Percentiles rank a stretch among this genome's conserved stretches.
Conservation (phyloP, 257 asterid genomes). For the Haberlea rhodopensis region DNA sequence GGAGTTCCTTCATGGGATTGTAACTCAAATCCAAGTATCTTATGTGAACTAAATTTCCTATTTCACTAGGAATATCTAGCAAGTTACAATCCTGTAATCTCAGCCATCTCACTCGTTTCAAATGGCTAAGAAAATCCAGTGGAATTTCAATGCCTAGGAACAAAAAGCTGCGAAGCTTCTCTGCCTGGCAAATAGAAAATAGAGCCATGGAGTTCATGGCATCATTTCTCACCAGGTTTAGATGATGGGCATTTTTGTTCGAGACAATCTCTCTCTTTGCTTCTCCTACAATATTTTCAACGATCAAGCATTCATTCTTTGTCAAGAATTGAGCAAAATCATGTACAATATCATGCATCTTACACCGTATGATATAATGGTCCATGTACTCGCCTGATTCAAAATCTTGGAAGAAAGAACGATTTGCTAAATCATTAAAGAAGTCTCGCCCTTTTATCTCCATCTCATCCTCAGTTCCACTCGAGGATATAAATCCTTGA, state of each 20-base stretch:
- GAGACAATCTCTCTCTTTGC: no score
- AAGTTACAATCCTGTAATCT: not conserved
- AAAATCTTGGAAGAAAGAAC: slow-evolving; percentile 31
- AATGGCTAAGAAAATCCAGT: slow-evolving; percentile 1
- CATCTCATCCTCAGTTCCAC: slow-evolving; percentile 9
- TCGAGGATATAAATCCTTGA: slow-evolving; percentile 27
- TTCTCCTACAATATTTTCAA: not conserved
- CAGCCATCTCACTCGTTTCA: slow-evolving; percentile 16
- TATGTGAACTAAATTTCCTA: not conserved
- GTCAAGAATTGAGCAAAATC: slow-evolving; percentile 24
- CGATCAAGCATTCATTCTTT: slow-evolving; percentile 12
- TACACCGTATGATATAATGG: slow-evolving; percentile 21
- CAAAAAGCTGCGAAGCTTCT: slow-evolving; percentile 12
- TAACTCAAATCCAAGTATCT: no score
- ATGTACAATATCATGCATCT: slow-evolving; percentile 40
- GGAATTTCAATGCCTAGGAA: not conserved
- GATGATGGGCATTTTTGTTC: slow-evolving; percentile 14
- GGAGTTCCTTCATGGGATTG: no score
- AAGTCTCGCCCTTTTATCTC: slow-evolving; percentile 27
- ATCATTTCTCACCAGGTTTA: slow-evolving; percentile 6
- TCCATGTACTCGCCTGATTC: slow-evolving; percentile 16
- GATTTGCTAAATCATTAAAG: slow-evolving; percentile 24
- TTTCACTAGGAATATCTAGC: not conserved
- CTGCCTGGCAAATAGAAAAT: slow-evolving; percentile 1
- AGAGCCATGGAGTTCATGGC: not conserved